Evolutionary conservation across 805 yeast species (phyloP).

Genomic region (Brettanomyces sp.): DNA sequence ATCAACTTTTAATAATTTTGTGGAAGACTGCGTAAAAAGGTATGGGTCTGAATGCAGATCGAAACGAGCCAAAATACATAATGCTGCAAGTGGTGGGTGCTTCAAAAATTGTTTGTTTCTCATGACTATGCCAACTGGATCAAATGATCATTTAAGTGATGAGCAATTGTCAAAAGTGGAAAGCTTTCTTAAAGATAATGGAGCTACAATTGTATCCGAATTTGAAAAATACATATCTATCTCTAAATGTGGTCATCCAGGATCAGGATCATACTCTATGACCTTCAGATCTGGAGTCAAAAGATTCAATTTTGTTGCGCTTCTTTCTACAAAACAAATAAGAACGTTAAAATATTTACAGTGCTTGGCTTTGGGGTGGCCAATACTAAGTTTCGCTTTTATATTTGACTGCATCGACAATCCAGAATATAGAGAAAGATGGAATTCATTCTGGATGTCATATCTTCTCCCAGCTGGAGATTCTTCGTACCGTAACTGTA

Average conservation of each 20-base stretch:
- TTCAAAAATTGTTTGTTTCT: slow-evolving; percentile 31
- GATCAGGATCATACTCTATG: not conserved
- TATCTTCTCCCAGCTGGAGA: slow-evolving; percentile 70
- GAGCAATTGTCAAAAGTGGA: slow-evolving; percentile 17
- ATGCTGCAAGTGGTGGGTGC: not conserved
- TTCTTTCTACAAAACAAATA: slow-evolving; percentile 47
- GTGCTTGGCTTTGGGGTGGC: slow-evolving; percentile 79
- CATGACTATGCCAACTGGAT: slow-evolving; percentile 20
- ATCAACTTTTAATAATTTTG: slow-evolving; percentile 6
- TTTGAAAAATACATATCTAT: slow-evolving; percentile 7
- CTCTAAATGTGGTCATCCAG: not conserved
- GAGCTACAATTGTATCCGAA: slow-evolving; percentile 3
- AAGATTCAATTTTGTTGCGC: slow-evolving; percentile 46
- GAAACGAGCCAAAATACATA: not conserved
- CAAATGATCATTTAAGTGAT: slow-evolving; percentile 22
- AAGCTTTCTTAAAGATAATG: not conserved
- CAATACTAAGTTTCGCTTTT: slow-evolving; percentile 54
- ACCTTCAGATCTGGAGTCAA: not conserved
- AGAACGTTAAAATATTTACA: slow-evolving; percentile 73
- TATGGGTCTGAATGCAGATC: not conserved
- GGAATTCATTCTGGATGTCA: slow-evolving; percentile 33
- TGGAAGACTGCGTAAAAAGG: slow-evolving; percentile 1
- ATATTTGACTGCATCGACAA: slow-evolving; percentile 38
- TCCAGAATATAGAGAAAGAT: slow-evolving; percentile 8
- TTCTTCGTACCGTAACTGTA: slow-evolving; percentile 30